A percentile compares a stretch with the other conserved stretches of the same genome.
phyloP scores from a whole-genome alignment of 2,329 filamentous ascomycete genomes.

The Fusarium compactum region DNA sequence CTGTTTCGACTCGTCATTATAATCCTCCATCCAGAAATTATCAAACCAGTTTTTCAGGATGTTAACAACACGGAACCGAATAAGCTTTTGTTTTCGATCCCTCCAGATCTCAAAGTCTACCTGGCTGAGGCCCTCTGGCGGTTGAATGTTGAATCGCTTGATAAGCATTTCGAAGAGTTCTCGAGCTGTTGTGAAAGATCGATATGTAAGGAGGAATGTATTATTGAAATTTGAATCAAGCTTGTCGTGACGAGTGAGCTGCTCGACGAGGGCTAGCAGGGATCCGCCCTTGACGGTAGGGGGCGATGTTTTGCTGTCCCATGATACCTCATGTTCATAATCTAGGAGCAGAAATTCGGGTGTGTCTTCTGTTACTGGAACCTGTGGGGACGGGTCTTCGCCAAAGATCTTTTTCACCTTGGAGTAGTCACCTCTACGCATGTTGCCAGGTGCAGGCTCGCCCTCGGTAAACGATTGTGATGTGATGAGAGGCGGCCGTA shows the following conservation, averaged over 20 bases:
- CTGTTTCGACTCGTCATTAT: slow-evolving; percentile 83
- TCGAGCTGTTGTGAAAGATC: slow-evolving; percentile 90
- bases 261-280: slow-evolving; percentile 88
- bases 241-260: slow-evolving; percentile 95
- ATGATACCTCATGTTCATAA: slow-evolving; percentile 88
- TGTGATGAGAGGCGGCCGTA: slow-evolving; percentile 62
- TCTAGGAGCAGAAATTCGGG: slow-evolving; percentile 89
- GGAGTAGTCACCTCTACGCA: slow-evolving; percentile 70
- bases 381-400: slow-evolving; percentile 68
- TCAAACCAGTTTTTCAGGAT: slow-evolving; percentile 99
- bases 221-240: slow-evolving; percentile 96
- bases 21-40: slow-evolving; percentile 98
- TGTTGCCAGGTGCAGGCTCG: slow-evolving; percentile 62
- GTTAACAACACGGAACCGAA: slow-evolving; percentile 95
- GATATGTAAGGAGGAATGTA: slow-evolving; percentile 96
- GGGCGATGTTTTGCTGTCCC: slow-evolving; percentile 83
- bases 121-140: slow-evolving; percentile 81
- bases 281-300: slow-evolving; percentile 90
- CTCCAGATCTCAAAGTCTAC: slow-evolving; percentile 88
- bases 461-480: slow-evolving; percentile 76
- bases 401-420: slow-evolving; percentile 76
- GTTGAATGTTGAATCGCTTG: slow-evolving; percentile 91
- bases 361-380: slow-evolving; percentile 75
- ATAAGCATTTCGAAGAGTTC: slow-evolving; percentile 95
- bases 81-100: slow-evolving; percentile 94